Base-by-base conservation (phyloP, 1,284 basidiomycete species). In the Trichosporon coremiiforme region DNA sequence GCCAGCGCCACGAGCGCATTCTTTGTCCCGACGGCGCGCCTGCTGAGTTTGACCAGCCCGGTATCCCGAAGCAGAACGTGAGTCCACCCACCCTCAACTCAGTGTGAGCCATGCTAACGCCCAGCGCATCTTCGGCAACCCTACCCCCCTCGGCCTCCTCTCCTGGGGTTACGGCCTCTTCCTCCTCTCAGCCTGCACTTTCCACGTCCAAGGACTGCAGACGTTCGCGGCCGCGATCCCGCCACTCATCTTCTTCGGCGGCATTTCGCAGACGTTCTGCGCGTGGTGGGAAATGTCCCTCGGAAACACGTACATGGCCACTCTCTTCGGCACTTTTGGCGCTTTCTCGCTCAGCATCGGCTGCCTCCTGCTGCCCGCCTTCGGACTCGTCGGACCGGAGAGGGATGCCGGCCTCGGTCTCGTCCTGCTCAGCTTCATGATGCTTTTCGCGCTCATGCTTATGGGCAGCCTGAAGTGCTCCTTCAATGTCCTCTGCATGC, bases 201-300 rank as follows among this genome's bases (percentile, higher is more conserved):
- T 66, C n/a, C 65, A 41, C 15, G 31, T 33, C 15, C 57, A 62
- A 8, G 57, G 57, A 31, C 57, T 62, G 17, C 31, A 17, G 15
- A 33, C 29, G 1, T 17, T n/a, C 7, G 29, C 57, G 15, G 57
- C 57, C 5, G 57, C 31, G 15, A 33, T 62, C 29, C 57, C 57
- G 15, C 29, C 57, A 4, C 57, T 62, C 5, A 62, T 65, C 64
- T 50, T 65, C 41, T 65, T 65, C 45, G 64, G 64, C 29, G 64
- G 64, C 64, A 31, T 65, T 9, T 65, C 64, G 31, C 64, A 65
- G 15, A 65, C 64, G 15, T 65, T 66, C 31, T 66, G 65, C 65
- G 65, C 47, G 10, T 66, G 65, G 65, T 66, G 65, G 65, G 65
- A 66, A 33, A 66, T 66, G 65, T 55, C 47, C 9, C 65, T 66